Evolutionary conservation across 2,329 filamentous ascomycete species (phyloP).

Genomic region (Paraphoma chrysanthemicola): DNA sequence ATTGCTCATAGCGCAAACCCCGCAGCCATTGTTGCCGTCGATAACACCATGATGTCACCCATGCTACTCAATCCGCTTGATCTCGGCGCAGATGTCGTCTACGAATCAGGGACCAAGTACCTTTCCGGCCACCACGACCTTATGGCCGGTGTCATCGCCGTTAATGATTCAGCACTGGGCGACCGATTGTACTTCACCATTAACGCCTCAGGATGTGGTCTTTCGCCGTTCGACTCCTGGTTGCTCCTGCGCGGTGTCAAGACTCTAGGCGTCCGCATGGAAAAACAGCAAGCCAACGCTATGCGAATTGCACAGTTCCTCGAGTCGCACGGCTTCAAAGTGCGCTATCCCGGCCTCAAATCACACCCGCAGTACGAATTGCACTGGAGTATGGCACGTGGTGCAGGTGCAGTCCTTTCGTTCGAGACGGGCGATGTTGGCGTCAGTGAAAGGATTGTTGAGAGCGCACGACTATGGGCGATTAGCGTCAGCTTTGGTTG

Average conservation of each 20-base stretch:
- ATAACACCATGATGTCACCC: conserved; percentile 99
- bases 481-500: conserved; percentile 98
- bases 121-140: conserved; percentile 97
- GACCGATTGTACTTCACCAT: conserved; percentile 97
- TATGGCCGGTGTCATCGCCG: conserved; percentile 96
- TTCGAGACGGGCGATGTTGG: conserved; percentile 92
- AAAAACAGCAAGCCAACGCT: conserved; percentile 94
- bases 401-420: conserved; percentile 90
- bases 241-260: conserved; percentile 95
- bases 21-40: conserved; percentile 84
- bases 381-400: conserved; percentile 93
- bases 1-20: conserved; percentile 79
- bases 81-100: conserved; percentile 92
- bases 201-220: conserved; percentile 92
- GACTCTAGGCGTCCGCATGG: conserved; percentile 96
- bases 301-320: conserved; percentile 91
- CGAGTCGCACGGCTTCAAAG: conserved; percentile 88
- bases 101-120: conserved; percentile 98
- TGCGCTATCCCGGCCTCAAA: conserved; percentile 91
- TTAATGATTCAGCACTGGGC: conserved; percentile 81
- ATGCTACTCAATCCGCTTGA: conserved; percentile 94
- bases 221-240: conserved; percentile 95
- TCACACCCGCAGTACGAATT: conserved; percentile 96
- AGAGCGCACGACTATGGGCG: conserved; percentile 87
- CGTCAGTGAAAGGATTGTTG: conserved; percentile 90